Evolutionary conservation across 495 filamentous ascomycete species (phyloP).

Genomic region (Penicillium subrubescens): DNA sequence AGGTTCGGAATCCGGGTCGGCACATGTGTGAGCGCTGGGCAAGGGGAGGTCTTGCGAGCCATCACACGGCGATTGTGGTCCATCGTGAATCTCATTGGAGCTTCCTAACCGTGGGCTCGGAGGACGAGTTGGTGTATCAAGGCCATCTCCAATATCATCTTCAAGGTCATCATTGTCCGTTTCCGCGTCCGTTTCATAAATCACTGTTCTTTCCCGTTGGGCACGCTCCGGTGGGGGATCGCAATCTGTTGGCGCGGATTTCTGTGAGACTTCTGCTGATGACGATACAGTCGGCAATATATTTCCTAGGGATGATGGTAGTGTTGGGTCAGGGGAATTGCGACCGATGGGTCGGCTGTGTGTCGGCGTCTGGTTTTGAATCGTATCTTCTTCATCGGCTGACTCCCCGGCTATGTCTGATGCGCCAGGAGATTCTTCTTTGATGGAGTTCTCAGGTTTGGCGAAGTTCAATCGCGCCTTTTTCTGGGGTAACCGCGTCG

Average conservation of each 20-base stretch:
- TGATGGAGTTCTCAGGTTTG: slow-evolving; percentile 12
- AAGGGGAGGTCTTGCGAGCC: slow-evolving; percentile 44
- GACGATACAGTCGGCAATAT: slow-evolving; percentile 4
- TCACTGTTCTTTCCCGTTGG: slow-evolving; percentile 35
- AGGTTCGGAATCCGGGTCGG: slow-evolving; percentile 13
- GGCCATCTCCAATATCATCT: slow-evolving; percentile 15
- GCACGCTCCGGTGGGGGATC: slow-evolving; percentile 1
- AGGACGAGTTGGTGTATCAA: slow-evolving; percentile 17
- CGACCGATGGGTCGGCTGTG: slow-evolving; percentile 1
- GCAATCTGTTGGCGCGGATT: neutral
- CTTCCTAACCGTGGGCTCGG: neutral
- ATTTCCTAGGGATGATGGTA: slow-evolving; percentile 1
- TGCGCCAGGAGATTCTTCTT: slow-evolving; percentile 27
- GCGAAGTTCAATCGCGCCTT: slow-evolving; percentile 4
- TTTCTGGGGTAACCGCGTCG: slow-evolving; percentile 35
- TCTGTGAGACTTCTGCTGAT: neutral
- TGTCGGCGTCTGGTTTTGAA: slow-evolving; percentile 7
- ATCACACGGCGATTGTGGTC: slow-evolving; percentile 19
- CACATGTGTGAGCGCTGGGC: slow-evolving; percentile 16
- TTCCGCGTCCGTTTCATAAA: slow-evolving; percentile 51
- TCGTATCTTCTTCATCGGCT: slow-evolving; percentile 7
- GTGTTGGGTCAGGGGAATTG: slow-evolving; percentile 6
- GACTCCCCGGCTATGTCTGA: slow-evolving; percentile 6
- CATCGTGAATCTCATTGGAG: slow-evolving; percentile 3
- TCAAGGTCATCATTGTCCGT: slow-evolving; percentile 38